A percentile compares a stretch with the other conserved stretches of the same genome.
phyloP scores from a whole-genome alignment of 805 yeast genomes.

The Nakazawaea wickerhamii region DNA sequence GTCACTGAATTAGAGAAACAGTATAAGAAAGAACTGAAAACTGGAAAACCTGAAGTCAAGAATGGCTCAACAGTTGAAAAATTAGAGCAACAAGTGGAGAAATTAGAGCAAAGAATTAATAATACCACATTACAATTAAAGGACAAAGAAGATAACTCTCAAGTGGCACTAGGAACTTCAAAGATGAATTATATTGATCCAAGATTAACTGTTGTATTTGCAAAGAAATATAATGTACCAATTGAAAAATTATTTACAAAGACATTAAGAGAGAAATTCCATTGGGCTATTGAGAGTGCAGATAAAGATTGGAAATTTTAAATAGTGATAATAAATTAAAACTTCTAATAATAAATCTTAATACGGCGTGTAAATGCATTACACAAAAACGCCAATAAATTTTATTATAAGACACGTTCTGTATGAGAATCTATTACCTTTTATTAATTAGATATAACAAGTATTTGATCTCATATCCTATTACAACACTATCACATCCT shows the following conservation, averaged over 20 bases:
- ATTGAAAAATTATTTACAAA: slow-evolving; percentile 89
- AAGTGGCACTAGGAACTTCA: slow-evolving; percentile 88
- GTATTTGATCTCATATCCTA: too few relatives aligned
- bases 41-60: slow-evolving; percentile 54
- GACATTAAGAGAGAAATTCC: slow-evolving; percentile 86
- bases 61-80: slow-evolving; percentile 57
- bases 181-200: slow-evolving; percentile 96
- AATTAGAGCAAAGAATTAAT: slow-evolving; percentile 62
- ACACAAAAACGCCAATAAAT: too few relatives aligned
- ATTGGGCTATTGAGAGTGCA: slow-evolving; percentile 91
- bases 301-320: slow-evolving; percentile 86
- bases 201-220: slow-evolving; percentile 79
- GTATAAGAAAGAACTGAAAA: slow-evolving; percentile 51
- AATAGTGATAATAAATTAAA: neutral
- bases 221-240: slow-evolving; percentile 83
- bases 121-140: slow-evolving; percentile 70
- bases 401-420: too few relatives aligned
- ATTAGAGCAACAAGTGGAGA: slow-evolving; percentile 63
- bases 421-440: too few relatives aligned
- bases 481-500: too few relatives aligned
- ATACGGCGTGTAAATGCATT: too few relatives aligned
- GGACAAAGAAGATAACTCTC: slow-evolving; percentile 91
- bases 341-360: too few relatives aligned
- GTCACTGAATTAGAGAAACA: slow-evolving; percentile 46
- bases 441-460: too few relatives aligned